Evolutionary conservation across 495 filamentous ascomycete species (phyloP), one percentile per base, ranked within the genome.

Genomic region (Neohortaea acidophila): DNA sequence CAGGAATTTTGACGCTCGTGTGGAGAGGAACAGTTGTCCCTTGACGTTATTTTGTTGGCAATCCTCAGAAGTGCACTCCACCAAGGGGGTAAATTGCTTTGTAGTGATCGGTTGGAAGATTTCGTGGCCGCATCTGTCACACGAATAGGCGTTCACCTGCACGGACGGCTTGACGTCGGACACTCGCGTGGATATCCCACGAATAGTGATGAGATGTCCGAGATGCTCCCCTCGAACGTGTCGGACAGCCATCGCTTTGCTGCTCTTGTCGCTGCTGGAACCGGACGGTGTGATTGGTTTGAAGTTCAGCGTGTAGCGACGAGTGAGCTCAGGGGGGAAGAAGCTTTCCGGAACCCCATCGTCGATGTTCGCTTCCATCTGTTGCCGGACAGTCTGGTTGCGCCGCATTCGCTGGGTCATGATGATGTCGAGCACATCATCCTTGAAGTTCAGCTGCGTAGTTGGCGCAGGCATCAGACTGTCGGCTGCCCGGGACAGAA

Each of bases 151-250:
- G 56, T 92, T 92, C 44, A 97, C 91, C 48, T 84, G 77, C 15
- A 94, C 82, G n/a, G 89, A 75, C 22, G 89, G 89, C 64, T 97
- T 97, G 43, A 97, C 89, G 54, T 97, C 89, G 1, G 87, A 93
- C 2, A 96, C 91, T 55, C 89, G 70, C 1, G 89, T 97, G 2
- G 86, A 75, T 43, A 97, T 97, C 39, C 86, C 91, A 30, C 89
- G 78, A 19, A 97, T 76, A 12, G 87, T 94, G 53, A 97, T 96
- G 44, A 97, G 67, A 44, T 80, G 74, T 29, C 89, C 89, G 2
- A 97, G 70, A 59, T 96, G 84, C 41, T 92, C 85, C 26, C 84
- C 86, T 26, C 79, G 72, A 14, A 97, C 83, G 58, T 94, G 76
- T 44, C 89, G 80, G 9, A 97, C 87, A 4, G 89, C 87, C 34